A percentile compares a stretch with the other conserved stretches of the same genome.
Conservation (phyloP, 2,329 filamentous ascomycete species). For the Clarireedia monteithiana region DNA sequence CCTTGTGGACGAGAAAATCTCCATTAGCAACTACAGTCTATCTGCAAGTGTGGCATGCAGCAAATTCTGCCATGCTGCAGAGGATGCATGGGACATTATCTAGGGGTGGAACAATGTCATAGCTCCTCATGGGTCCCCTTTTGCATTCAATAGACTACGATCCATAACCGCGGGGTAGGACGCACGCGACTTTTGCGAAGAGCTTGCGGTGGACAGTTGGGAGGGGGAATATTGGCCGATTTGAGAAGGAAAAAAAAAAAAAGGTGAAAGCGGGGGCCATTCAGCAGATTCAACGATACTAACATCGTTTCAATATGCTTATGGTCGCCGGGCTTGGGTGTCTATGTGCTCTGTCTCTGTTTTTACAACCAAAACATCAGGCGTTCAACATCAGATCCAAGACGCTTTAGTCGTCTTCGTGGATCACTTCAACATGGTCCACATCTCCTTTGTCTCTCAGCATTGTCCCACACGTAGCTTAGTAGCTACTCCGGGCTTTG, state of each 20-base stretch:
- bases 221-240: constrained; percentile 21
- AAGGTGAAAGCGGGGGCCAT: constrained; percentile 31
- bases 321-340: constrained; percentile 49
- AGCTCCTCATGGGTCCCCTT: constrained; percentile 8
- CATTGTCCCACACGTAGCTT: constrained; percentile 1
- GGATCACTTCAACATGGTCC: constrained; percentile 61
- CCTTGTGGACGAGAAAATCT: constrained; percentile 94
- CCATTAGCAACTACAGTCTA: constrained; percentile 96
- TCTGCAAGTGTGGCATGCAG: constrained; percentile 97
- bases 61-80: constrained; percentile 98
- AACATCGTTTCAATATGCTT: constrained; percentile 56
- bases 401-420: constrained; percentile 50
- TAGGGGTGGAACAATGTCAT: constrained; percentile 38
- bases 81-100: constrained; percentile 92
- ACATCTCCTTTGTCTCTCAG: constrained; percentile 31
- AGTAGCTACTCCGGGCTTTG: constrained; percentile 8
- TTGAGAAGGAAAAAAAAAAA: constrained; percentile 2
- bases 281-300: constrained; percentile 50
- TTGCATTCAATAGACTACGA: constrained; percentile 12
- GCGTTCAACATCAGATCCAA: constrained; percentile 72
- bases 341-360: constrained; percentile 63
- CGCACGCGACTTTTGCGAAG: neutral
- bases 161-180: neutral
- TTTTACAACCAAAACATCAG: constrained; percentile 80
- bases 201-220: constrained; percentile 9